Percentiles rank a stretch among this genome's conserved stretches.
These are phyloP conservation scores for Asterophora lycoperdoides DNA, from an alignment of 768 basidiomycete genomes.

Conservation along the genomic window DNA sequence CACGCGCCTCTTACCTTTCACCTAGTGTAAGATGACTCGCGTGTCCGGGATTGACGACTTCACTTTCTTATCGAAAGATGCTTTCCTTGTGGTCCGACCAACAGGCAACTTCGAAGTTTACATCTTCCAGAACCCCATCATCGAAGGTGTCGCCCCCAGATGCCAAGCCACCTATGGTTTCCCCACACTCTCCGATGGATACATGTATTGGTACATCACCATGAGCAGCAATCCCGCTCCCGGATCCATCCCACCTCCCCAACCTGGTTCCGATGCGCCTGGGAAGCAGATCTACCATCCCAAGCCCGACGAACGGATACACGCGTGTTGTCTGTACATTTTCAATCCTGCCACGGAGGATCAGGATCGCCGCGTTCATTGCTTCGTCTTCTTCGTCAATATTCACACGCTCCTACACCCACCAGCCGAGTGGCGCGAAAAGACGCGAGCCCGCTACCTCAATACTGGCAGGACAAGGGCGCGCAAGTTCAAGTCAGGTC, in stretches of 20 bases:
- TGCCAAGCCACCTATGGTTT: conserved; percentile 37
- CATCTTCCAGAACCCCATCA: conserved; percentile 37
- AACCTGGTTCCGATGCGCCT: conserved; percentile 11
- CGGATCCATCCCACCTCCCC: conserved; percentile 31
- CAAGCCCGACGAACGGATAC: conserved; percentile 43
- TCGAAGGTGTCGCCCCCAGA: conserved; percentile 25
- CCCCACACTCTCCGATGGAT: conserved; percentile 40
- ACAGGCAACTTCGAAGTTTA: conserved; percentile 47
- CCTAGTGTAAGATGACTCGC: conserved; percentile 39
- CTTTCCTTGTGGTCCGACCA: conserved; percentile 45
- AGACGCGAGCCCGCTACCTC: neutral
- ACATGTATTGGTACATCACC: conserved; percentile 51
- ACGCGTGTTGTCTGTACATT: conserved; percentile 46
- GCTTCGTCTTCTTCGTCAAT: conserved; percentile 49
- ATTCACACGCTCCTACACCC: conserved; percentile 35
- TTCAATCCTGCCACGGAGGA: conserved; percentile 36
- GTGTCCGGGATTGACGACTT: conserved; percentile 49
- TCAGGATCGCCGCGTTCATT: conserved; percentile 35
- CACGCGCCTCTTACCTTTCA: neutral
- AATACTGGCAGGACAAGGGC: neutral
- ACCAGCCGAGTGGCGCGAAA: conserved; percentile 14
- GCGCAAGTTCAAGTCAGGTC: neutral
- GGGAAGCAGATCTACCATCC: conserved; percentile 40
- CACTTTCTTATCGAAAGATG: conserved; percentile 41
- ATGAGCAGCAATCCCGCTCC: conserved; percentile 50